Conservation (phyloP, 352 stramenopile genomes). For the Globisporangium acanthophoron region DNA sequence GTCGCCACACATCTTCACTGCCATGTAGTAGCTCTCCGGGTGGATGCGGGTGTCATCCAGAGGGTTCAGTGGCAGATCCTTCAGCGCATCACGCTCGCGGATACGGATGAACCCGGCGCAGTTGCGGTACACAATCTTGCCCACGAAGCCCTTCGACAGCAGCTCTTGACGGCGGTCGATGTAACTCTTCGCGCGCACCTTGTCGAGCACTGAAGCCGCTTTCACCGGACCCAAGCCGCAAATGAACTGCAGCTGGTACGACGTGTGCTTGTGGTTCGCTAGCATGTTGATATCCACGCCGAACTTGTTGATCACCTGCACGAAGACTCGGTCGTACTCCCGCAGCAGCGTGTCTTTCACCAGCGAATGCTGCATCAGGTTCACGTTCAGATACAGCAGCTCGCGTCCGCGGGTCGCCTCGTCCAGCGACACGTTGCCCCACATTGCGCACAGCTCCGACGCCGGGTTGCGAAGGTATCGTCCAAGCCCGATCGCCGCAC, state of each 20-base stretch:
- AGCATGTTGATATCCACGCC: slow-evolving; percentile 86
- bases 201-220: slow-evolving; percentile 71
- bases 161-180: slow-evolving; percentile 84
- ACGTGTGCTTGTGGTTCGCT: slow-evolving; percentile 86
- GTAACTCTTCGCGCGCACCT: slow-evolving; percentile 79
- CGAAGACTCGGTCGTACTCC: slow-evolving; percentile 85
- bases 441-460: slow-evolving; percentile 83
- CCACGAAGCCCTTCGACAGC: slow-evolving; percentile 75
- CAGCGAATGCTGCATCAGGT: slow-evolving; percentile 82
- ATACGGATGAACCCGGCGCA: slow-evolving; percentile 86
- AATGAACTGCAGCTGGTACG: slow-evolving; percentile 87
- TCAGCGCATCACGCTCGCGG: slow-evolving; percentile 77
- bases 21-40: slow-evolving; percentile 90
- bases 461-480: slow-evolving; percentile 82
- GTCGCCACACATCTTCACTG: slow-evolving; percentile 88
- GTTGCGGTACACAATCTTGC: slow-evolving; percentile 86
- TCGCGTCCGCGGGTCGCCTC: slow-evolving; percentile 76
- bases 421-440: slow-evolving; percentile 75
- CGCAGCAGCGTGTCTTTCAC: slow-evolving; percentile 81
- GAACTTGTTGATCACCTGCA: slow-evolving; percentile 83
- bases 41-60: slow-evolving; percentile 87
- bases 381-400: slow-evolving; percentile 81
- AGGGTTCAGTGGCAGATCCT: slow-evolving; percentile 80
- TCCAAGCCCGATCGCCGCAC: slow-evolving; percentile 68
- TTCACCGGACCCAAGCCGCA: slow-evolving; percentile 82